Conservation (phyloP, 1,139 yeast species). For the Trichomonascaceae sp. region DNA sequence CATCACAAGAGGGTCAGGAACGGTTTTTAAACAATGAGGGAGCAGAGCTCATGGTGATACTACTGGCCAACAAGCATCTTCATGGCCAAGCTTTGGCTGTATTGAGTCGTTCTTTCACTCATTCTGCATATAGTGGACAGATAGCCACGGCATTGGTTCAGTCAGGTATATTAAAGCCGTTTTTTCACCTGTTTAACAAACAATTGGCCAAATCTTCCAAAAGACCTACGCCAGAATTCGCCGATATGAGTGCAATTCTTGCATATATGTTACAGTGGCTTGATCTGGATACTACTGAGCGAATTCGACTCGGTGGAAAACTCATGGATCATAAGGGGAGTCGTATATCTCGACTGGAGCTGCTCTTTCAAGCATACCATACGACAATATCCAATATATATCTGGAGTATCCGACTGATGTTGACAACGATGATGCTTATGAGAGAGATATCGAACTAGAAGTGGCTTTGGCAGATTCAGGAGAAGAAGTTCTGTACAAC, state of each 20-base stretch:
- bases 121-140: constrained; percentile 19
- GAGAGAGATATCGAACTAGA: constrained; percentile 19
- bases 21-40: constrained; percentile 30
- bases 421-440: constrained; percentile 13
- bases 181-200: constrained; percentile 19
- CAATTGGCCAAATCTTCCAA: not conserved
- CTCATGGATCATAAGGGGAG: constrained; percentile 23
- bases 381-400: not conserved
- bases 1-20: constrained; percentile 16
- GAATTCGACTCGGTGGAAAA: constrained; percentile 27
- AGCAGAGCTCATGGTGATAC: constrained; percentile 27
- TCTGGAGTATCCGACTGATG: constrained; percentile 10
- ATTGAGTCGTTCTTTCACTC: constrained; percentile 21
- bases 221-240: not conserved
- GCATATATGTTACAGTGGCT: constrained; percentile 27
- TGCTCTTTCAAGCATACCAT: not conserved
- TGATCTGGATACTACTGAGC: constrained; percentile 26
- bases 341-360: constrained; percentile 17
- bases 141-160: constrained; percentile 24
- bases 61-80: constrained; percentile 21
- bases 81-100: constrained; percentile 23
- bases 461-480: constrained; percentile 23
- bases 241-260: constrained; percentile 20
- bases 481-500: constrained; percentile 21
- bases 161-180: constrained; percentile 25